Evolutionary conservation across 202 grass and related monocot species (phyloP).

Genomic region (Dendrocalamus latiflorus): DNA sequence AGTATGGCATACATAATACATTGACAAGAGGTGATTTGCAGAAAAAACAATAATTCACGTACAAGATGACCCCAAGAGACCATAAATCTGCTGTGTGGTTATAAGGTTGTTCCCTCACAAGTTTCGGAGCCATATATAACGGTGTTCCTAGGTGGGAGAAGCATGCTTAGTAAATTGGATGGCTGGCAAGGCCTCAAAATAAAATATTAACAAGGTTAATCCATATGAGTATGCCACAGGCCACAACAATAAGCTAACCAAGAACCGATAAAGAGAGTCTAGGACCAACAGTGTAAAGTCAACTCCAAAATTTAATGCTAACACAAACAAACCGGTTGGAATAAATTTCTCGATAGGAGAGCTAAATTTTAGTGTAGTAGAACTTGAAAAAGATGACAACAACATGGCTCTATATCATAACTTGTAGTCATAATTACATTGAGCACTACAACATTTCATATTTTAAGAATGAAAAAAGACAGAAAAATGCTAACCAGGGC

Average conservation of each 20-base stretch:
- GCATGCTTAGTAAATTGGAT: conserved; percentile 19
- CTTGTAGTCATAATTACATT: neutral
- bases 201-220: too few relatives aligned
- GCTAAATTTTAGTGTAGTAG: neutral
- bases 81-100: conserved; percentile 96
- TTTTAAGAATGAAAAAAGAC: neutral
- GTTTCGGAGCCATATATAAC: conserved; percentile 98
- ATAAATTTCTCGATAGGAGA: neutral
- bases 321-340: too few relatives aligned
- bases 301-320: too few relatives aligned
- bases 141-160: conserved; percentile 62
- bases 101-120: conserved; percentile 94
- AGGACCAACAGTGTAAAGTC: too few relatives aligned
- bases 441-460: neutral
- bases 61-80: conserved; percentile 99
- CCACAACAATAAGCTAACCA: too few relatives aligned
- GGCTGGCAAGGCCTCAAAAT: neutral
- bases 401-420: neutral
- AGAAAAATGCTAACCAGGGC: conserved; percentile 49
- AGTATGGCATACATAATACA: neutral
- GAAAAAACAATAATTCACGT: conserved; percentile 24
- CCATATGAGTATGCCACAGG: too few relatives aligned
- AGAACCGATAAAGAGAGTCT: too few relatives aligned
- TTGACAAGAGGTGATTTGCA: conserved; percentile 6
- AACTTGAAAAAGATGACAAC: neutral